phyloP scores from a whole-genome alignment of 1,284 basidiomycete species.

The Tilletia caries region DNA sequence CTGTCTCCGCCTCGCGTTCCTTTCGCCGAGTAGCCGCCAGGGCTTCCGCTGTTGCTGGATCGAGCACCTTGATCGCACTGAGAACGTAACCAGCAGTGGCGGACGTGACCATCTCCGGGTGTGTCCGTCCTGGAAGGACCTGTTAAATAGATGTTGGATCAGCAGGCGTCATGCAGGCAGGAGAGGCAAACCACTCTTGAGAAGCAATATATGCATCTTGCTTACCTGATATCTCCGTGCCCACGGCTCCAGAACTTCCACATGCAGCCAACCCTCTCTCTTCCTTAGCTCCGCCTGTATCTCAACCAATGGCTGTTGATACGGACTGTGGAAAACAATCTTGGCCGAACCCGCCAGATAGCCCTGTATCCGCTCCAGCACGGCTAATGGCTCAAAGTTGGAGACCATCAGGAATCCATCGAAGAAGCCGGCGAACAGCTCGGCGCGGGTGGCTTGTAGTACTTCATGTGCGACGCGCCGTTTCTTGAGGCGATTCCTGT shows the following conservation, averaged over 20 bases:
- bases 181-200: too few species aligned
- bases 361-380: conserved; percentile 70
- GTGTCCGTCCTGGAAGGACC: conserved; percentile 88
- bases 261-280: conserved; percentile 69
- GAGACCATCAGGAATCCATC: conserved; percentile 69
- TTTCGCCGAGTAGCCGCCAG: not conserved
- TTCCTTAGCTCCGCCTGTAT: conserved; percentile 70
- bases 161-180: too few species aligned
- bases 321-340: conserved; percentile 80
- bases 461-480: conserved; percentile 65
- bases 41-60: not conserved
- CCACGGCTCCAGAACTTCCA: conserved; percentile 83
- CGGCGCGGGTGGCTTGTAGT: conserved; percentile 56
- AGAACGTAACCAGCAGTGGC: conserved; percentile 85
- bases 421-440: conserved; percentile 66
- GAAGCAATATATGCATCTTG: not conserved
- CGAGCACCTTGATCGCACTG: conserved; percentile 70
- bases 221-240: conserved; percentile 74
- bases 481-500: conserved; percentile 67
- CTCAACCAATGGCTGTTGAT: conserved; percentile 68
- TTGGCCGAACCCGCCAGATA: conserved; percentile 80
- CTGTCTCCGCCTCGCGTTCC: not conserved
- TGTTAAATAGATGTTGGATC: too few species aligned
- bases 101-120: conserved; percentile 88
- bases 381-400: conserved; percentile 79